phyloP scores from a whole-genome alignment of 176 grass and related monocot species.

The Musa beccarii region DNA sequence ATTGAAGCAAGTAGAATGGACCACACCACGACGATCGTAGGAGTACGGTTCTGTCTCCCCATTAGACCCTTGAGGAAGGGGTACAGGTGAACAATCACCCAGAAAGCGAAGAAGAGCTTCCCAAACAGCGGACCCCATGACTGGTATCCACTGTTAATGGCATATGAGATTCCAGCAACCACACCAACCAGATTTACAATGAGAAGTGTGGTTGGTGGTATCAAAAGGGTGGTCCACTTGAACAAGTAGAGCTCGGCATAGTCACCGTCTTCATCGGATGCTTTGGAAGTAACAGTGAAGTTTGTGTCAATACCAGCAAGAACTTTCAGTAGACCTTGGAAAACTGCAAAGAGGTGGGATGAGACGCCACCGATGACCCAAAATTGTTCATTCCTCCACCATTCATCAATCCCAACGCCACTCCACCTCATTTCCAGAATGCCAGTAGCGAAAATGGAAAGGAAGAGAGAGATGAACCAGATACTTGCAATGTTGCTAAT shows the following conservation, averaged over 20 bases:
- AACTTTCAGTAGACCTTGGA: conserved; percentile 20
- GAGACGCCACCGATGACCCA: conserved; percentile 20
- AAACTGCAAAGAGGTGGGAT: conserved; percentile 10
- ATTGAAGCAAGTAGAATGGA: conserved; percentile 18
- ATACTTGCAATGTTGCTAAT: conserved; percentile 20
- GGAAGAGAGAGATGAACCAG: conserved; percentile 17
- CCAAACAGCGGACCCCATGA: conserved; percentile 17
- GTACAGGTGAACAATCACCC: conserved; percentile 18
- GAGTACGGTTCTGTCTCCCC: conserved; percentile 14
- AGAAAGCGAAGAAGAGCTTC: conserved; percentile 16
- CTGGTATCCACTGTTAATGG: conserved; percentile 16
- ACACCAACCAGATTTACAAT: conserved; percentile 12
- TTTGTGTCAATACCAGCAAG: conserved; percentile 19
- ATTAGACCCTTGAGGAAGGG: conserved; percentile 18
- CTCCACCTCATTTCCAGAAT: conserved; percentile 20
- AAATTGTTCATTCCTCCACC: conserved; percentile 21
- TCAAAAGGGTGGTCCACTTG: conserved; percentile 19
- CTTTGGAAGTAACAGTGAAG: conserved; percentile 19
- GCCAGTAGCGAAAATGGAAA: conserved; percentile 19
- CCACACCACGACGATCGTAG: conserved; percentile 7
- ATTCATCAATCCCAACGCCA: conserved; percentile 14
- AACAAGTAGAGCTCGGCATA: conserved; percentile 19
- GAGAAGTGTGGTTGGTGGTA: conserved; percentile 15
- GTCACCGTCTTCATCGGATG: conserved; percentile 19
- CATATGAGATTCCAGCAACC: conserved; percentile 14